Evolutionary conservation across 140 eudicot species (phyloP).

Genomic region (Flaveria floridana): DNA sequence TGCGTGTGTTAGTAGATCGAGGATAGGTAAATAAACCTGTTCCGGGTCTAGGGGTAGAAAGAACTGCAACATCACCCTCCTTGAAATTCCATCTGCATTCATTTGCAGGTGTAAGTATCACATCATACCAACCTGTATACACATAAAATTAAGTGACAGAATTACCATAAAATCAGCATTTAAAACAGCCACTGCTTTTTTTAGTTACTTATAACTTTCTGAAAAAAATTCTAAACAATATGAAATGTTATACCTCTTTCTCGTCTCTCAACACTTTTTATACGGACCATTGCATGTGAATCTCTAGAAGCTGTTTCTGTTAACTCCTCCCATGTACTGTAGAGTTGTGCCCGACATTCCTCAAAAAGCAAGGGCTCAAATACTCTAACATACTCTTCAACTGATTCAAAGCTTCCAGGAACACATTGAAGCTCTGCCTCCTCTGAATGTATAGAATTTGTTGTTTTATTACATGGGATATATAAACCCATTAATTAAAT

Average conservation of each 20-base stretch:
- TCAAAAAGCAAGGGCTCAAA: constrained; percentile 97
- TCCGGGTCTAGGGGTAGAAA: constrained; percentile 85
- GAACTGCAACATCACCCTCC: constrained; percentile 97
- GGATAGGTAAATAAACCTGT: constrained; percentile 47
- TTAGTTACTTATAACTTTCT: background rate
- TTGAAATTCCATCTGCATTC: constrained; percentile 84
- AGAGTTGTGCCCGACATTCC: constrained; percentile 94
- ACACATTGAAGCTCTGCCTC: constrained; percentile 86
- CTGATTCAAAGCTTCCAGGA: constrained; percentile 92
- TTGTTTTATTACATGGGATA: constrained; percentile 32
- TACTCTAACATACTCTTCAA: constrained; percentile 78
- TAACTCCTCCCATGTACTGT: constrained; percentile 93
- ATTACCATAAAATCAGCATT: background rate
- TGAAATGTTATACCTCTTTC: constrained; percentile 71
- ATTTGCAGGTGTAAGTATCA: constrained; percentile 63
- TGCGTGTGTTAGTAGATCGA: background rate
- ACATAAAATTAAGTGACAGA: background rate
- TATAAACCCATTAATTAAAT: constrained; percentile 9
- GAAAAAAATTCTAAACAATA: background rate
- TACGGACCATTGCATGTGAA: constrained; percentile 68
- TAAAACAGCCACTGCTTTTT: background rate
- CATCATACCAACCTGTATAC: constrained; percentile 84
- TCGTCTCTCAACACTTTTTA: constrained; percentile 75
- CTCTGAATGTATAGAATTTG: constrained; percentile 53
- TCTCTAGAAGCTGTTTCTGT: constrained; percentile 64